Evolutionary conservation across 345 rosid genomes (phyloP), one percentile per base, ranked within the genome.

Genomic region (Erysimum cheiranthoides): DNA sequence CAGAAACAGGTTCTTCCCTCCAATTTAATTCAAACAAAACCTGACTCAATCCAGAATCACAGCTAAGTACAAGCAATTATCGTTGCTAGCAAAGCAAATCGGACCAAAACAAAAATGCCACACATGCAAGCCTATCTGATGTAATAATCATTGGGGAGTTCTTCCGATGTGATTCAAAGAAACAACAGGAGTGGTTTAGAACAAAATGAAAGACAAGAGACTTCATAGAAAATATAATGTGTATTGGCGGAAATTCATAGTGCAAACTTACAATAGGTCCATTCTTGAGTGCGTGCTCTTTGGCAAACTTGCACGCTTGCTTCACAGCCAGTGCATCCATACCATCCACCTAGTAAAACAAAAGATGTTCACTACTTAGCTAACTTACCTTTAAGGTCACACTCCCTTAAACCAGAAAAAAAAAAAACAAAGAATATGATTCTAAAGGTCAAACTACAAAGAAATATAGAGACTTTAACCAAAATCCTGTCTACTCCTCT

Each of bases 321-420:
- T 93, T 89, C 74, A 93, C 97, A 70, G 93, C 96, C 54, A 93
- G 62, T 28, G 75, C 92, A 84, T 91, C 98, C 98, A 93, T 93
- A 52, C 98, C 97, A 74, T 93, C 98, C 43, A 93, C 97, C 97
- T 89, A 84, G 32, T 17, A 53, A 53, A 5, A 18, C 68, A 42
- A 6, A 51, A 28, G 32, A 73, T 30, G 27, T 39, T 17, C 43
- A 62, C 21, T 0, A 62, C 38, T 10, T 47, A 61, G 7, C 8
- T 14, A 0, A 62, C 38, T 10, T 47, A 61, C 4, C 8, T 14
- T 32, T 9, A 43, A 58, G 6, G 6, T 9, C 39, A 70, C 45
- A 56, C 38, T 42, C 30, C 40, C 9, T 8, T 50, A 16, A 6
- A 56, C 16, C 1, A 42, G 9, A 3, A 25, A 17, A 43, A 21